Evolutionary conservation across 768 basidiomycete species (phyloP), one percentile per base, ranked within the genome.

Genomic region (Leccinum rimulosum): DNA sequence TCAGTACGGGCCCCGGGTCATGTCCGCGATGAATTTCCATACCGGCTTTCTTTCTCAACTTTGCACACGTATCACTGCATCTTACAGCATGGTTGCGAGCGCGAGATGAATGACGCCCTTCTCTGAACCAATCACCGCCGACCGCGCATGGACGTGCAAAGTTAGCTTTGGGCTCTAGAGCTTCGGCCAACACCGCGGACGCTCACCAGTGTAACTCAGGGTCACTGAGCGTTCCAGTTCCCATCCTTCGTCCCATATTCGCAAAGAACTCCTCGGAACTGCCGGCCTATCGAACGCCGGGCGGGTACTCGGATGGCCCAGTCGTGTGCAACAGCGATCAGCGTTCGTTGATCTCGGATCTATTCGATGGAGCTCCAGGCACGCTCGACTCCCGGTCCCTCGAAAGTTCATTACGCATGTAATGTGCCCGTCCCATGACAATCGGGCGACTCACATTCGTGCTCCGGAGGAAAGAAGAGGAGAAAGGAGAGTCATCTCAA

Each of bases 41-140:
- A 96, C 75, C 3, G 94, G 93, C 76, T 96, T 45, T 95, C 59
- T 82, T 79, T 64, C 88, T 75, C 35, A 87, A 78, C 48, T 85
- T 82, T 3, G 92, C 90, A 66, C 84, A 93, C 84, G 94, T 85
- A 67, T 96, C 95, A 95, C 68, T 1, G 93, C 94, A 68, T 95
- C 95, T 70, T 91, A 40, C 83, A 15, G 96, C 15, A 9, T 91
- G 2, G 92, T 91, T 1, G 86, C 91, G 1, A 90, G 84, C 2
- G 93, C 91, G 52, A 95, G 86, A 70, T 93, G 90, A 60, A 96
- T 94, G 3, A 95, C 88, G 52, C 93, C 94, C 73, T 95, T 95
- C 70, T 95, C 93, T 1, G 93, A 93, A 5, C 93, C 93, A 50
- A 64, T 43, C 50, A 11, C 53, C 61, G 40, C 52, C 50, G 54